Evolutionary conservation across 306 rosid species (phyloP).

Genomic region (Cercis canadensis): DNA sequence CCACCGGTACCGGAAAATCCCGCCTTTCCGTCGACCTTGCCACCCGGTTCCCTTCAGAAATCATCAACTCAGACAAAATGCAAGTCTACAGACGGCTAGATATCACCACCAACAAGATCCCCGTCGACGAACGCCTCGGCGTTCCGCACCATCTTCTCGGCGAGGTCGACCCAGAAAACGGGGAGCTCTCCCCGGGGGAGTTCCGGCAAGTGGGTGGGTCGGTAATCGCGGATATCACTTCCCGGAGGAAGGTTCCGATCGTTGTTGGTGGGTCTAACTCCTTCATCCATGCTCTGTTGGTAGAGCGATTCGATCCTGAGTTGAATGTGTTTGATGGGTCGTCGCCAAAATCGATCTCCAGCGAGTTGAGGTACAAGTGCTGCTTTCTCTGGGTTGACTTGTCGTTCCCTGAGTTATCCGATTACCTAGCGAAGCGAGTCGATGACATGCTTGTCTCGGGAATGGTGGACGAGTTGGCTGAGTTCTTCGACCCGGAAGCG

Average conservation of each 20-base stretch:
- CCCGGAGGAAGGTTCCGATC: conserved; percentile 46
- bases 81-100: conserved; percentile 84
- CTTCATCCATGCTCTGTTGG: conserved; percentile 53
- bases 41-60: conserved; percentile 63
- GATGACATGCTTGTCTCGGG: conserved; percentile 64
- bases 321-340: conserved; percentile 33
- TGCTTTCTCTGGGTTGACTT: conserved; percentile 70
- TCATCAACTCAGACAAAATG: conserved; percentile 91
- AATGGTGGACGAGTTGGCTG: conserved; percentile 58
- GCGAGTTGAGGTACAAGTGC: conserved; percentile 56
- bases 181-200: conserved; percentile 60
- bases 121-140: conserved; percentile 53
- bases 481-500: conserved; percentile 49
- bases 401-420: conserved; percentile 39
- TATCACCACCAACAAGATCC: conserved; percentile 87
- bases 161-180: conserved; percentile 48
- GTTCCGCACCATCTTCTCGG: conserved; percentile 87
- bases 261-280: conserved; percentile 70
- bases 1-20: conserved; percentile 91
- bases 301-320: conserved; percentile 40
- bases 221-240: conserved; percentile 31
- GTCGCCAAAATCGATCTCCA: background rate
- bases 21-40: conserved; percentile 86
- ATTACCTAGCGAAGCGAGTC: conserved; percentile 53
- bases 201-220: conserved; percentile 51